These are phyloP conservation scores for Alternaria sp. DNA, from an alignment of 2,329 filamentous ascomycete species.

Conservation along the genomic window DNA sequence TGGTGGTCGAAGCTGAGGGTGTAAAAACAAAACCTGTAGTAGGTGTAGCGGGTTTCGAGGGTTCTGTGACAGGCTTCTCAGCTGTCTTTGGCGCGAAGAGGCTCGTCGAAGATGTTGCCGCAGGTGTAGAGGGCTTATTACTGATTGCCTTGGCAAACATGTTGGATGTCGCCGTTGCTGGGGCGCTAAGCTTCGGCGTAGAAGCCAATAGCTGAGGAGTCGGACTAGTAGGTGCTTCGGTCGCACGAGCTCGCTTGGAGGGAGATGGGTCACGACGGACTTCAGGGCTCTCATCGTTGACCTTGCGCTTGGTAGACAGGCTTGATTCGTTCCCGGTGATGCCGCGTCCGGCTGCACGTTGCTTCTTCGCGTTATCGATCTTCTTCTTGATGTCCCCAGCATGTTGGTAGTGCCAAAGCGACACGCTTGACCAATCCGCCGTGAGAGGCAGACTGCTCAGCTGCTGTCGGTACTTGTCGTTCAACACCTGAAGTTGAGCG, in stretches of 20 bases:
- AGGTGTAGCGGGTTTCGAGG: conserved; percentile 20
- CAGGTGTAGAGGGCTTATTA: conserved; percentile 28
- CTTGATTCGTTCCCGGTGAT: conserved; percentile 45
- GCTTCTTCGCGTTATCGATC: conserved; percentile 42
- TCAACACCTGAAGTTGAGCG: conserved; percentile 39
- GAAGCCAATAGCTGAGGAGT: conserved; percentile 30
- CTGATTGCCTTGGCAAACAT: conserved; percentile 38
- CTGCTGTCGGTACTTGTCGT: conserved; percentile 40
- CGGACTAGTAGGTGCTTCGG: conserved; percentile 30
- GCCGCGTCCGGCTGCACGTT: conserved; percentile 40
- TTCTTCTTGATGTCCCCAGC: conserved; percentile 40
- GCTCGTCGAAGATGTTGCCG: conserved; percentile 23
- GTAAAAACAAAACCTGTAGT: conserved; percentile 28
- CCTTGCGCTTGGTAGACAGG: conserved; percentile 48
- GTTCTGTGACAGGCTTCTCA: conserved; percentile 17
- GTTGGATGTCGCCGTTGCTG: conserved; percentile 35
- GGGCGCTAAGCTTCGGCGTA: conserved; percentile 27
- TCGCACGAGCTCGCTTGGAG: conserved; percentile 39
- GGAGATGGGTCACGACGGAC: conserved; percentile 30
- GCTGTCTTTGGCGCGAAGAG: conserved; percentile 22
- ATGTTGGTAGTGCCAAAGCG: conserved; percentile 43
- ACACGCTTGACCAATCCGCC: conserved; percentile 45
- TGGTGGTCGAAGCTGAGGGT: conserved; percentile 23
- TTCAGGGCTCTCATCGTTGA: conserved; percentile 27
- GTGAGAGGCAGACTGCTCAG: conserved; percentile 31